Evolutionary conservation across 2,329 filamentous ascomycete genomes (phyloP).

Genomic region (Scytalidium lignicola): DNA sequence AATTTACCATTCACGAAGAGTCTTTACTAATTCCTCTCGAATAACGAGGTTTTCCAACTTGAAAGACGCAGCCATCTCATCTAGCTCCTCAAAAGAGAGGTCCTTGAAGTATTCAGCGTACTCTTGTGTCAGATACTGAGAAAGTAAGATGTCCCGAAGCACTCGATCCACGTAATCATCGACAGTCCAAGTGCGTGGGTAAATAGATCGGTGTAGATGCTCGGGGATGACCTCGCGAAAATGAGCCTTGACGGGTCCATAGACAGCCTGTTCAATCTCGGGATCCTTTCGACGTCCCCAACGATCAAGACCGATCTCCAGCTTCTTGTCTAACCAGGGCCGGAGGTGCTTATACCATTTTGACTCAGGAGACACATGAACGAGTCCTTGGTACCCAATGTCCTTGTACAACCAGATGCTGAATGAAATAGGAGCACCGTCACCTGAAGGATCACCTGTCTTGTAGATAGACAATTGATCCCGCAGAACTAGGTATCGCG

Average conservation of each 20-base stretch:
- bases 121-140: conserved; percentile 46
- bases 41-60: conserved; percentile 32
- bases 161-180: conserved; percentile 41
- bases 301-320: conserved; percentile 45
- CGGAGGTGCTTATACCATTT: conserved; percentile 45
- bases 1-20: conserved; percentile 11
- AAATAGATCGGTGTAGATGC: conserved; percentile 37
- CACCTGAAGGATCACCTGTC: conserved; percentile 29
- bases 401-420: conserved; percentile 58
- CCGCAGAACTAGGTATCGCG: conserved; percentile 40
- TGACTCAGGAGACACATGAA: conserved; percentile 40
- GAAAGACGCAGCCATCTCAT: conserved; percentile 23
- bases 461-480: conserved; percentile 47
- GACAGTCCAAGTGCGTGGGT: conserved; percentile 46
- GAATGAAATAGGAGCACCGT: conserved; percentile 39
- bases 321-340: conserved; percentile 52
- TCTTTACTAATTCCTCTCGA: conserved; percentile 28
- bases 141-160: conserved; percentile 43
- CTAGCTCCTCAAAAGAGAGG: conserved; percentile 45
- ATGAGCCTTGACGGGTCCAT: conserved; percentile 34
- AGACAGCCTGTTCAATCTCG: conserved; percentile 32
- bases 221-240: conserved; percentile 39
- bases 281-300: conserved; percentile 46
- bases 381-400: conserved; percentile 51
- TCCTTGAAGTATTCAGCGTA: conserved; percentile 49